A percentile compares a stretch with the other conserved stretches of the same genome.
These are phyloP conservation scores for Oryza nivara DNA, from an alignment of 176 grass and related monocot genomes.

Conservation along the genomic window DNA sequence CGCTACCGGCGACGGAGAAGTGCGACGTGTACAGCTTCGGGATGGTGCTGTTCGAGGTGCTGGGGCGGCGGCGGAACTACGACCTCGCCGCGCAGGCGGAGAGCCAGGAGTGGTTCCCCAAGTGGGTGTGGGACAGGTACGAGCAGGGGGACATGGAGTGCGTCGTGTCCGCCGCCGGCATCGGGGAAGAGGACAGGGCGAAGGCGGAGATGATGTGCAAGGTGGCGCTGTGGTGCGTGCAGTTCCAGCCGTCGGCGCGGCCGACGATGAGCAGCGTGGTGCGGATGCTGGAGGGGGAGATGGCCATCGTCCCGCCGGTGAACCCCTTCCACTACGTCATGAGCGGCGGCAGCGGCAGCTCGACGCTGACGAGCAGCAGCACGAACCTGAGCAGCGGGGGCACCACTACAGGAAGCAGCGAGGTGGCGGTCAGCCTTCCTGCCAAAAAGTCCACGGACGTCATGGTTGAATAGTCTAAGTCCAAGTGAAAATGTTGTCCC, in stretches of 20 bases:
- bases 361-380: neutral
- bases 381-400: neutral
- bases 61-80: constrained; percentile 62
- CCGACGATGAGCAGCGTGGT: constrained; percentile 75
- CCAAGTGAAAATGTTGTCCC: neutral
- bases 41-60: constrained; percentile 62
- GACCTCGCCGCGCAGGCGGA: constrained; percentile 15
- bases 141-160: constrained; percentile 43
- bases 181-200: constrained; percentile 40
- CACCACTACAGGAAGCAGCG: constrained; percentile 3
- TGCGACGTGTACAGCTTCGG: constrained; percentile 71
- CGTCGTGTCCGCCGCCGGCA: constrained; percentile 34
- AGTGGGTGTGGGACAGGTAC: constrained; percentile 72
- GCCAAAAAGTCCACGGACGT: neutral
- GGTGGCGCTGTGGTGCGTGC: constrained; percentile 81
- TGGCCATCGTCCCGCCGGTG: constrained; percentile 64
- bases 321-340: constrained; percentile 69
- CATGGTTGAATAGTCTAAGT: neutral
- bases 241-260: constrained; percentile 61
- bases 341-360: constrained; percentile 1
- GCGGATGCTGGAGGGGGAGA: constrained; percentile 82
- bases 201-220: constrained; percentile 77
- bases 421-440: neutral
- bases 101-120: constrained; percentile 76
- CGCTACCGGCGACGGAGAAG: constrained; percentile 57